Evolutionary conservation across 768 basidiomycete genomes (phyloP), one percentile per base, ranked within the genome.

Genomic region (Leccinum uliginosum): DNA sequence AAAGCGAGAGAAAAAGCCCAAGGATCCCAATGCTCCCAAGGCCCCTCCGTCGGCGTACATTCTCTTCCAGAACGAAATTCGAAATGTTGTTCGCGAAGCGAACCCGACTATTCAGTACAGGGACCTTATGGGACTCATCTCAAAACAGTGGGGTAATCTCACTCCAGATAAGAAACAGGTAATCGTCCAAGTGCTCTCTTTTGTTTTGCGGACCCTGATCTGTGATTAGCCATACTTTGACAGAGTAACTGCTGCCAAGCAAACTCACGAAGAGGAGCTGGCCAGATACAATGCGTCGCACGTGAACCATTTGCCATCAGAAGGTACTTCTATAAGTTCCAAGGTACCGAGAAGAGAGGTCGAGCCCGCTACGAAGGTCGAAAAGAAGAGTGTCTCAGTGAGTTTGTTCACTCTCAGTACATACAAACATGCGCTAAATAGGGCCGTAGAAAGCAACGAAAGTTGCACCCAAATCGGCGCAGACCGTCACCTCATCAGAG

Each of bases 11-110:
- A 93, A 86, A 73, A 87, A 87, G 64, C 78, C 66, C 40, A 85
- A 87, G 72, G 95, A 98, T 66, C 93, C 94, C 19, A 89, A 94
- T 72, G 93, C 93, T 56, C 96, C 96, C 30, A 97, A 95, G 70
- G 86, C 93, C 9, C 95, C 96, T 26, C 81, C 93, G 14, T 91
- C 91, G 7, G 93, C 93, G 19, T 98, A 96, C 75, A 83, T 98
- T 66, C 76, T 95, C 63, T 98, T 89, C 80, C 96, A 98, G 75
- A 97, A 96, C 69, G 89, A 90, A 14, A 80, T 93, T 53, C 87
- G 93, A 69, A 82, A 82, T 57, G 78, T 83, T 56, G 78, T 95
- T 63, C 85, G 87, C 75, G 76, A 78, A 38, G 72, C 79, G 62
- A 74, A 89, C 69, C 87, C 90, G 10, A 72, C 75, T 9, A 71